Percentiles rank a stretch among this genome's conserved stretches.
Evolutionary conservation across 352 stramenopile genomes (phyloP).

Genomic region (Phytophthora ramorum): DNA sequence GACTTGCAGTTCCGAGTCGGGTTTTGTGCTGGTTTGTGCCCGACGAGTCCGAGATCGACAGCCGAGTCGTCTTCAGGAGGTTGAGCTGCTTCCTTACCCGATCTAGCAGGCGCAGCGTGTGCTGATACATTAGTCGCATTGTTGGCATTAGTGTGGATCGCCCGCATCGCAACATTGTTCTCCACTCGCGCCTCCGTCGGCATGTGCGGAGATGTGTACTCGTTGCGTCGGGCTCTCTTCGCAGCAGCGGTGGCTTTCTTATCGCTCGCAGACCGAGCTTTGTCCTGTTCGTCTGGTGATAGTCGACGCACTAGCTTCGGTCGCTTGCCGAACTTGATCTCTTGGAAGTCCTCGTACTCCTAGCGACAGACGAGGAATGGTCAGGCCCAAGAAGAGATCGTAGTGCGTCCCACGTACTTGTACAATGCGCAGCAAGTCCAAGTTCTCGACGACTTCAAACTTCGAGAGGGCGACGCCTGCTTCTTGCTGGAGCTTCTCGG

Average conservation of each 20-base stretch:
- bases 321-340: constrained; percentile 92
- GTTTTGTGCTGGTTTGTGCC: constrained; percentile 63
- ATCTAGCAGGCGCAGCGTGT: neutral
- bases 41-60: constrained; percentile 66
- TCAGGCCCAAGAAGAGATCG: neutral
- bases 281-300: constrained; percentile 68
- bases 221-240: constrained; percentile 72
- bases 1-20: constrained; percentile 25
- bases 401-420: constrained; percentile 46
- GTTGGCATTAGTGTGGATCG: constrained; percentile 45
- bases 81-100: constrained; percentile 12
- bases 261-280: constrained; percentile 49
- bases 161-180: constrained; percentile 76
- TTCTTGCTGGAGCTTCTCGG: constrained; percentile 89
- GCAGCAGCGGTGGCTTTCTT: constrained; percentile 68
- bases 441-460: constrained; percentile 93
- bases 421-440: constrained; percentile 88
- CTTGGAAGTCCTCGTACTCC: constrained; percentile 93
- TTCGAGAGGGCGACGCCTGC: constrained; percentile 84
- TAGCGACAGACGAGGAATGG: constrained; percentile 27
- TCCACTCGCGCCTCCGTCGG: constrained; percentile 79
- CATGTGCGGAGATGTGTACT: constrained; percentile 82
- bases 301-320: constrained; percentile 84
- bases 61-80: constrained; percentile 49
- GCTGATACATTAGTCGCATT: constrained; percentile 17